Evolutionary conservation across 2,329 filamentous ascomycete species (phyloP).

Genomic region (Colletotrichum sublineola): DNA sequence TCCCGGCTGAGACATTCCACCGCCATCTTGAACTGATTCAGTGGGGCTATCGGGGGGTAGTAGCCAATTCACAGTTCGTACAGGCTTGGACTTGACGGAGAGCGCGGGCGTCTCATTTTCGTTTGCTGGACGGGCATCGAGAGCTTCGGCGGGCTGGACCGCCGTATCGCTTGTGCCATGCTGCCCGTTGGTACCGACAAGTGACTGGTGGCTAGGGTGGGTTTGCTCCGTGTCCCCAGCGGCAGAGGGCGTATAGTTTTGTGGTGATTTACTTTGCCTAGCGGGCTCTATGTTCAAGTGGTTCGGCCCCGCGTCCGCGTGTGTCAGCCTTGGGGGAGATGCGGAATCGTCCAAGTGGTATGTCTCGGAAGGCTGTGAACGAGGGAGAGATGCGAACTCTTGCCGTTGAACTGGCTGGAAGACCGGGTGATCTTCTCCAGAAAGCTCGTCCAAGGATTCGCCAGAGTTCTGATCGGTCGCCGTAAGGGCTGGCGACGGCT

Average conservation of each 20-base stretch:
- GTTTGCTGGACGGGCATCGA: not conserved
- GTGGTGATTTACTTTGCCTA: not conserved
- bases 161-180: constrained; percentile 47
- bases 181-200: constrained; percentile 36
- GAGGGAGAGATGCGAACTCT: not conserved
- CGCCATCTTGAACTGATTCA: constrained; percentile 2
- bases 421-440: not conserved
- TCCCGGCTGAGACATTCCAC: not conserved
- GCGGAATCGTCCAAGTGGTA: not conserved
- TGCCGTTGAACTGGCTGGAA: not conserved
- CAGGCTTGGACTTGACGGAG: constrained; percentile 14
- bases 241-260: constrained; percentile 37
- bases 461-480: constrained; percentile 3
- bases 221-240: constrained; percentile 31
- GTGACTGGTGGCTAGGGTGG: constrained; percentile 51
- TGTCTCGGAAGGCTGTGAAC: not conserved
- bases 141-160: constrained; percentile 44
- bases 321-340: constrained; percentile 28
- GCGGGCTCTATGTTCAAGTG: not conserved
- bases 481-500: not conserved
- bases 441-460: not conserved
- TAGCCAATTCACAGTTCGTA: constrained; percentile 34
- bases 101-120: not conserved
- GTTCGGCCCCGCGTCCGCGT: not conserved
- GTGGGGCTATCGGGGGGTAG: constrained; percentile 22